Evolutionary conservation across 2,329 filamentous ascomycete species (phyloP).

Genomic region (Colletotrichum plurivorum): DNA sequence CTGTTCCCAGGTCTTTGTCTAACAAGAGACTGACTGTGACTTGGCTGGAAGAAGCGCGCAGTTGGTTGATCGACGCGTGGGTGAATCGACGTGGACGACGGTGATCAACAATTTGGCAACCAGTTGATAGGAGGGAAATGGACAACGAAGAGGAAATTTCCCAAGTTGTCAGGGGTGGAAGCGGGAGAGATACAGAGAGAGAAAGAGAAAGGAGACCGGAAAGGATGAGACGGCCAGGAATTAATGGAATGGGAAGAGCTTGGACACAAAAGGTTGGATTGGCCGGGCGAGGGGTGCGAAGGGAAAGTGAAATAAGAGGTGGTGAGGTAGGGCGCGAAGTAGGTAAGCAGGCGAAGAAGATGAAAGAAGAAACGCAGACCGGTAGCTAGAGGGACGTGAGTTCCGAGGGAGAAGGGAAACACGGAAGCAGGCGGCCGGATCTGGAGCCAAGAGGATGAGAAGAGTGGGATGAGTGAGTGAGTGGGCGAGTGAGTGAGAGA

Average conservation of each 20-base stretch:
- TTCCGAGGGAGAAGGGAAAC: conserved; percentile 31
- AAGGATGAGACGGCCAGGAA: conserved; percentile 22
- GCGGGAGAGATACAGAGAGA: conserved; percentile 5
- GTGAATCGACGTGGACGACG: conserved; percentile 11
- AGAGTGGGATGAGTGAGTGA: background rate
- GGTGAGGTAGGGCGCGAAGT: conserved; percentile 5
- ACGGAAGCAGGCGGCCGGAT: conserved; percentile 25
- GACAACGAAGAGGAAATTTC: conserved; percentile 10
- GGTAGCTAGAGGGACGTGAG: conserved; percentile 22
- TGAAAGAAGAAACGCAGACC: conserved; percentile 29
- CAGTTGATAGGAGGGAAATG: conserved; percentile 4
- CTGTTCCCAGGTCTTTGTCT: conserved; percentile 29
- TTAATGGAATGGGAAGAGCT: conserved; percentile 25
- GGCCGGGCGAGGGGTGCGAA: conserved; percentile 2
- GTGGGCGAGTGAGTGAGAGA: conserved; percentile 4
- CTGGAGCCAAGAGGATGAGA: conserved; percentile 18
- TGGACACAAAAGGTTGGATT: conserved; percentile 11
- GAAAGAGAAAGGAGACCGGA: conserved; percentile 17
- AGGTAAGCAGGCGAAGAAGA: conserved; percentile 32
- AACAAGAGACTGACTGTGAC: conserved; percentile 5
- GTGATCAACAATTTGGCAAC: background rate
- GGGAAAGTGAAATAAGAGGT: conserved; percentile 1
- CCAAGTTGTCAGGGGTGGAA: conserved; percentile 18
- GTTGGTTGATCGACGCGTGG: conserved; percentile 6
- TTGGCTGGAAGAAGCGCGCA: background rate